Base-by-base conservation (phyloP, 139 green algal species). In the Chlorella sp. region DNA sequence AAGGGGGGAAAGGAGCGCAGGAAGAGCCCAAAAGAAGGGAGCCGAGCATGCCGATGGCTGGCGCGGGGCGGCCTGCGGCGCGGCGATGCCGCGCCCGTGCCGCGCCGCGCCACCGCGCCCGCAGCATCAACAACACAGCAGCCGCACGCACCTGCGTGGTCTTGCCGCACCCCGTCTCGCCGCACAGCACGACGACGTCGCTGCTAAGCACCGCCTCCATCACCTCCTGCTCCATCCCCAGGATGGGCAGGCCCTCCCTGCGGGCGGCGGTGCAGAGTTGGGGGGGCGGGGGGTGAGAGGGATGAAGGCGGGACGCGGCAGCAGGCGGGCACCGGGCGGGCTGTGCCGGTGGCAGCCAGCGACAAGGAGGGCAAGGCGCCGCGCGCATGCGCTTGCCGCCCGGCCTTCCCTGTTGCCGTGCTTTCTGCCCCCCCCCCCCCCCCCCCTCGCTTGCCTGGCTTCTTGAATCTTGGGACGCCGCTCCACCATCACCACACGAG, bases 101-200 rank as follows among this genome's bases (percentile, higher is more conserved):
- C 12, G 14, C 45, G 45, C 45, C 12, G 45, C 45, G 14, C 45
- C 12, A 11, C 12, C 45, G 45, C 45, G 12, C 2, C 4, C 53
- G 2, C 53, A 35, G 14, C 53, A n/a, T n/a, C n/a, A n/a, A n/a
- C n/a, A n/a, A n/a, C n/a, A n/a, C n/a, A n/a, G 9, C 8, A 38
- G 29, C 15, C 46, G 23, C 45, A 8, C 27, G 0, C 33, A 88
- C 87, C 88, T 97, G 94, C 12, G 94, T 98, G 33, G 94, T 98
- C 68, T 98, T 98, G 53, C 94, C 94, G 73, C 89, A 97, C 7
- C 95, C 95, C 3, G 94, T 97, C 85, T 96, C 94, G 35, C 95
- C 95, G 72, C 89, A 97, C 59, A 98, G 77, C 45, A 95, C 82
- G 27, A 97, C 66, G 8, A 97, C 89, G 72, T 95, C 90, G 42